Evolutionary conservation across 768 basidiomycete species (phyloP).

Genomic region (Rhodocollybia butyracea): DNA sequence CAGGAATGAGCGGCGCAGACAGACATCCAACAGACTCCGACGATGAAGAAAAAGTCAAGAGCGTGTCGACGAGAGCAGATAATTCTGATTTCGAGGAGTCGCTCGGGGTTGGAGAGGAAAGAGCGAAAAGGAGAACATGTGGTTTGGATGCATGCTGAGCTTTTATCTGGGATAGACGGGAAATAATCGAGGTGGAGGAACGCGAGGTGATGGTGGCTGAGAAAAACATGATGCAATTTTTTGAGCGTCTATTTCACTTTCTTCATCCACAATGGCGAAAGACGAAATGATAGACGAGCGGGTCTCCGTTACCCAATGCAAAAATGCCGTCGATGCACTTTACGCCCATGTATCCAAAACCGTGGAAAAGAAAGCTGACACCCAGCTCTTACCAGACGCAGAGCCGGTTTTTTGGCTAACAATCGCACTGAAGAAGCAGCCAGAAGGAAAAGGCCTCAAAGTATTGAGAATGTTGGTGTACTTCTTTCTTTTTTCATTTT

Average conservation of each 20-base stretch:
- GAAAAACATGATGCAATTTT: neutral
- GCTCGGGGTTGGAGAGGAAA: neutral
- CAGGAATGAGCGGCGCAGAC: neutral
- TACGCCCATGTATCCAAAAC: slow-evolving; percentile 65
- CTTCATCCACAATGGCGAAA: slow-evolving; percentile 33
- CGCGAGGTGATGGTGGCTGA: slow-evolving; percentile 8
- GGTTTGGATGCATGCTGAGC: neutral
- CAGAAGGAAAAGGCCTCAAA: slow-evolving; percentile 71
- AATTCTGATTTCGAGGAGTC: slow-evolving; percentile 1
- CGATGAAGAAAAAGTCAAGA: neutral
- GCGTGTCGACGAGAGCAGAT: slow-evolving; percentile 3
- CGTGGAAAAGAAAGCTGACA: slow-evolving; percentile 63
- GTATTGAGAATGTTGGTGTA: slow-evolving; percentile 77
- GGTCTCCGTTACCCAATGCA: slow-evolving; percentile 70
- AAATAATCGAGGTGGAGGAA: neutral
- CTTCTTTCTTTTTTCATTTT: neutral
- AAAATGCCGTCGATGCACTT: slow-evolving; percentile 77
- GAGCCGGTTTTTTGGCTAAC: slow-evolving; percentile 90
- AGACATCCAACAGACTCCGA: slow-evolving; percentile 2
- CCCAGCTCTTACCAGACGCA: slow-evolving; percentile 69
- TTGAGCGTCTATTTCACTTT: neutral
- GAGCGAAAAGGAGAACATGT: neutral
- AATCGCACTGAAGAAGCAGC: slow-evolving; percentile 81
- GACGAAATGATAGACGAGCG: slow-evolving; percentile 63
- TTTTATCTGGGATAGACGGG: neutral